Conservation (phyloP, 1,284 basidiomycete species). For the Entoloma clypeatum region DNA sequence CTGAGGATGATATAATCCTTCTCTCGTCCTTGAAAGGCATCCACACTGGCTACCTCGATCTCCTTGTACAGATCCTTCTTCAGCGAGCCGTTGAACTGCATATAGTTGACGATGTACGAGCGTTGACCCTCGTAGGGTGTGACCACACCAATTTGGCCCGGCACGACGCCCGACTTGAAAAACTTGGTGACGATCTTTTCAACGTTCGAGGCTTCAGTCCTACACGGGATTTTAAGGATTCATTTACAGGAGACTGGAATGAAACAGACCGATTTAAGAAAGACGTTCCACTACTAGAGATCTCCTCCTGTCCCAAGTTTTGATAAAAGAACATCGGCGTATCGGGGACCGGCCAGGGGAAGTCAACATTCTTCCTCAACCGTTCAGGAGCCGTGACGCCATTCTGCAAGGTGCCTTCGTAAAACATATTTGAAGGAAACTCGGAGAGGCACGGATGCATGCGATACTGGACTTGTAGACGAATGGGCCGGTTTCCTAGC, state of each 20-base stretch:
- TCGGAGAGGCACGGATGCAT: constrained; percentile 99
- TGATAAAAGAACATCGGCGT: constrained; percentile 99
- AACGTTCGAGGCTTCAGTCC: constrained; percentile 97
- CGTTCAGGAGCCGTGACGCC: constrained; percentile 98
- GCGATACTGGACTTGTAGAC: constrained; percentile 98
- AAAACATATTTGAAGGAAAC: constrained; percentile 99
- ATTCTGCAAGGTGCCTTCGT: constrained; percentile 98
- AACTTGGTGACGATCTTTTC: constrained; percentile 99
- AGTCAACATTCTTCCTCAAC: constrained; percentile 95
- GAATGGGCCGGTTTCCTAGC: constrained; percentile 94
- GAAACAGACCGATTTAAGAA: constrained; percentile 83
- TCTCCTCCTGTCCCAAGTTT: constrained; percentile 98
- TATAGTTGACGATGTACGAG: constrained; percentile 98
- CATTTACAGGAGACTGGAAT: constrained; percentile 7
- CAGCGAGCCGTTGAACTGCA: constrained; percentile 97
- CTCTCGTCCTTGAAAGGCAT: constrained; percentile 99
- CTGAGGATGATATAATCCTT: constrained; percentile 99
- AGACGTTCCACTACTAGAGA: constrained; percentile 96
- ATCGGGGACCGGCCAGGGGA: constrained; percentile 98
- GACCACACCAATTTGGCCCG: constrained; percentile 95
- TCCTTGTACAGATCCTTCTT: constrained; percentile 99
- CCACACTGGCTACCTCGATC: constrained; percentile 97
- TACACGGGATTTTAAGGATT: constrained; percentile 26
- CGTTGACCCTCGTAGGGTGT: constrained; percentile 99
- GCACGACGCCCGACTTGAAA: constrained; percentile 97